Percentiles rank a stretch among this genome's conserved stretches.
Conservation (phyloP, 1,139 yeast species). For the Hyphopichia fennica region DNA sequence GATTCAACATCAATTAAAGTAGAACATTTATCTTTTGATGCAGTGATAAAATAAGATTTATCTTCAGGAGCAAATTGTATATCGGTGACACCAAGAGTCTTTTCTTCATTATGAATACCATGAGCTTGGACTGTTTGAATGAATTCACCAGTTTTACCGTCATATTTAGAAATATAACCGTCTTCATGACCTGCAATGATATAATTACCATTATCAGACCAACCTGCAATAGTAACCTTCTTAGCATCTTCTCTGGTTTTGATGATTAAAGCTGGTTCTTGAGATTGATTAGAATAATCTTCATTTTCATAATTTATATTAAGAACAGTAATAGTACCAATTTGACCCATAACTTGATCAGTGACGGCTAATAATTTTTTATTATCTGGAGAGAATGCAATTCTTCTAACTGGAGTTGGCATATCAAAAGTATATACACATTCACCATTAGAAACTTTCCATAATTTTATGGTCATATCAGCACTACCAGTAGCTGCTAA, state of each 20-base stretch:
- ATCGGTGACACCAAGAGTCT: conserved; percentile 63
- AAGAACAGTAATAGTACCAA: conserved; percentile 73
- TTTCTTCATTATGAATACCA: conserved; percentile 60
- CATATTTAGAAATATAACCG: conserved; percentile 80
- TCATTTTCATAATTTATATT: conserved; percentile 49
- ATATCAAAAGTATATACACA: conserved; percentile 73
- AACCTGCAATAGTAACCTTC: conserved; percentile 83
- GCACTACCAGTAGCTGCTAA: conserved; percentile 89
- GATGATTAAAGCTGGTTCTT: conserved; percentile 61
- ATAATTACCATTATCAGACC: conserved; percentile 74
- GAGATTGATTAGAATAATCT: conserved; percentile 38
- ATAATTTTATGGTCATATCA: conserved; percentile 80
- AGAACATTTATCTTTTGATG: conserved; percentile 93
- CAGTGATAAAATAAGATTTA: conserved; percentile 82
- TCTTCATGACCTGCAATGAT: conserved; percentile 88
- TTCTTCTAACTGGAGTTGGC: conserved; percentile 87
- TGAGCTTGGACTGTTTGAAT: conserved; percentile 63
- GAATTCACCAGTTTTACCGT: conserved; percentile 72
- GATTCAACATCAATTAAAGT: conserved; percentile 76
- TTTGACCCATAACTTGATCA: conserved; percentile 91
- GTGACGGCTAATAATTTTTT: conserved; percentile 71
- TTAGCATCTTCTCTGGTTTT: conserved; percentile 61
- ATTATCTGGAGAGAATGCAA: conserved; percentile 80
- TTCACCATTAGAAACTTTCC: conserved; percentile 82
- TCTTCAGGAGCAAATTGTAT: conserved; percentile 84